These are phyloP conservation scores for Solanum bulbocastanum DNA, from an alignment of 257 asterid species.

Conservation along the genomic window DNA sequence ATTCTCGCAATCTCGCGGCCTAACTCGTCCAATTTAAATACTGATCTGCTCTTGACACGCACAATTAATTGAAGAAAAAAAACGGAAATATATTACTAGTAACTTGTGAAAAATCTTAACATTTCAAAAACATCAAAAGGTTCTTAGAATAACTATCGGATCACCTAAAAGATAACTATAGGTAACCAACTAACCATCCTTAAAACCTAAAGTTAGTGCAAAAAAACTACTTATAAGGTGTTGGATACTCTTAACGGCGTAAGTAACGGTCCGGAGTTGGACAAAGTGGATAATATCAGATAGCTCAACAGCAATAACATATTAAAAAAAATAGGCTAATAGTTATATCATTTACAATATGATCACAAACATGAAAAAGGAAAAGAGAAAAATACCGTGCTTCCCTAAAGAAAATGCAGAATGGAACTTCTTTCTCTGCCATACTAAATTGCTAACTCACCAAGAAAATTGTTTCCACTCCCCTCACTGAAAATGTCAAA, in stretches of 20 bases:
- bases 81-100: neutral
- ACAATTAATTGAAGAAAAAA: neutral
- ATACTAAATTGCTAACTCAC: neutral
- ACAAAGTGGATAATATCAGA: neutral
- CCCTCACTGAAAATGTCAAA: neutral
- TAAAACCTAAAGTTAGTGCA: neutral
- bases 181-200: neutral
- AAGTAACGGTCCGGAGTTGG: neutral
- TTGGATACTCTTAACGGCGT: neutral
- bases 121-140: neutral
- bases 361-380: neutral
- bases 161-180: neutral
- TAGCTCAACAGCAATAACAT: neutral
- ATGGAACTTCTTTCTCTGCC: conserved; percentile 26
- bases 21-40: conserved; percentile 51
- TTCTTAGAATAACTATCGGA: neutral
- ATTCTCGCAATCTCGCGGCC: conserved; percentile 54
- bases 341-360: neutral
- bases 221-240: neutral
- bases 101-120: neutral
- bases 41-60: conserved; percentile 24
- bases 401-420: conserved; percentile 26
- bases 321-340: neutral
- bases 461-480: neutral
- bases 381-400: conserved; percentile 18